Percentiles rank a stretch among this genome's conserved stretches.
Conservation (phyloP, 768 basidiomycete species). For the Vararia minispora region DNA sequence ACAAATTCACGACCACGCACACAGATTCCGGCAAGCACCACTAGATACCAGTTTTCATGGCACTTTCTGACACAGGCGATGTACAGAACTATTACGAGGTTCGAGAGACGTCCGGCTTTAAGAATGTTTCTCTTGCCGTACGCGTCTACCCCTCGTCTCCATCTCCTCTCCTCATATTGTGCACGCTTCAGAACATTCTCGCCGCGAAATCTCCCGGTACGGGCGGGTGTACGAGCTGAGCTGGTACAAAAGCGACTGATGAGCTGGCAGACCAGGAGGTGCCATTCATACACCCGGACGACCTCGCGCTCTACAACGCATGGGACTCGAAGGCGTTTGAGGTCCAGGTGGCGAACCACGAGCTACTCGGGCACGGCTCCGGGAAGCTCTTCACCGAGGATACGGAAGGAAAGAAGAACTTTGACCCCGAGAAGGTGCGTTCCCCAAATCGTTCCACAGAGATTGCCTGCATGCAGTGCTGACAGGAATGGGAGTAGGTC, state of each 20-base stretch:
- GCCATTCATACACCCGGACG: constrained; percentile 76
- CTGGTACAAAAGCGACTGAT: too few species aligned
- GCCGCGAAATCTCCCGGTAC: constrained; percentile 78
- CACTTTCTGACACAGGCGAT: constrained; percentile 1
- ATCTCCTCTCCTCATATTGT: not conserved
- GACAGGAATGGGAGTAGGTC: constrained; percentile 44
- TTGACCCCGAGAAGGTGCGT: constrained; percentile 53
- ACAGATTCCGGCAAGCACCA: constrained; percentile 49
- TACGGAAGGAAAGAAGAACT: constrained; percentile 70
- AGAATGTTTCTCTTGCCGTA: constrained; percentile 79
- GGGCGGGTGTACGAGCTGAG: constrained; percentile 9
- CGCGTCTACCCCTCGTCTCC: constrained; percentile 15
- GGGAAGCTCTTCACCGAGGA: constrained; percentile 77
- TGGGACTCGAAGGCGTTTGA: constrained; percentile 79
- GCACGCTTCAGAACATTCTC: constrained; percentile 54
- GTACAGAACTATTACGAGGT: constrained; percentile 72
- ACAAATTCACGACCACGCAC: constrained; percentile 2
- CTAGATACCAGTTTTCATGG: not conserved
- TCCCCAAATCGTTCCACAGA: constrained; percentile 1
- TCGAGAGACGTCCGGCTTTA: constrained; percentile 74
- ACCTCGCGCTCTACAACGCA: constrained; percentile 58
- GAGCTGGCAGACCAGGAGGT: constrained; percentile 66
- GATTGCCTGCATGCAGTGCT: too few species aligned
- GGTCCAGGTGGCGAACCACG: constrained; percentile 85
- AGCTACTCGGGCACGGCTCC: constrained; percentile 76